A percentile compares a stretch with the other conserved stretches of the same genome.
phyloP scores from a whole-genome alignment of 441 rosid species.

The Flueggea neowawraea region DNA sequence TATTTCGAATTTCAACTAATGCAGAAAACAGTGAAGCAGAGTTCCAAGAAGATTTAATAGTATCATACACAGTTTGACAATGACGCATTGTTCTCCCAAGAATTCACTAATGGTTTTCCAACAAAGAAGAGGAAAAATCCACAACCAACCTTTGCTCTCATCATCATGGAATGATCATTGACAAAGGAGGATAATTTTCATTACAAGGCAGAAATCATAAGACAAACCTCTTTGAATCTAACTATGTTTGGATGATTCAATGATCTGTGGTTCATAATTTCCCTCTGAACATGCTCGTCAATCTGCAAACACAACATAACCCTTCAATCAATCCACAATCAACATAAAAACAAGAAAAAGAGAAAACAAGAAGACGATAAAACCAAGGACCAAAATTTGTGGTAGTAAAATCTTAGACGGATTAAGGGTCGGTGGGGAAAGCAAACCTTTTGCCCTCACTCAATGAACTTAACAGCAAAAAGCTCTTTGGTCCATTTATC shows the following conservation, averaged over 20 bases:
- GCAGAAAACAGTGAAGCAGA: no score
- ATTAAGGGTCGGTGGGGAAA: not conserved
- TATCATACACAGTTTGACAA: no score
- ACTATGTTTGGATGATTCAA: constrained; percentile 59
- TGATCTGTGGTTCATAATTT: constrained; percentile 59
- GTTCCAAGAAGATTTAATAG: no score
- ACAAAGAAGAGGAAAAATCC: no score
- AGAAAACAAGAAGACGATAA: not conserved
- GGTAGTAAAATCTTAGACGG: not conserved
- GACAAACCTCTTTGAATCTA: constrained; percentile 50
- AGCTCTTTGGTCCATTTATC: constrained; percentile 45
- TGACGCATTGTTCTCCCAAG: no score
- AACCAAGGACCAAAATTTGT: no score
- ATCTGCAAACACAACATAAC: constrained; percentile 35
- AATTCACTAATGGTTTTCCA: no score
- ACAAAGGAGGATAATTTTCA: no score
- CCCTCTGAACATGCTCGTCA: constrained; percentile 53
- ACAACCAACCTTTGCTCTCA: not conserved
- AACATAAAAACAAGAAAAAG: not conserved
- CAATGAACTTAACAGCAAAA: constrained; percentile 60
- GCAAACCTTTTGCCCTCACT: constrained; percentile 55
- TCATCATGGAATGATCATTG: not conserved
- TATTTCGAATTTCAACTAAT: no score
- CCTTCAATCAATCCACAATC: not conserved
- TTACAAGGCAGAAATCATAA: not conserved